Evolutionary conservation across 768 basidiomycete genomes (phyloP).

Genomic region (Suillus placidus): DNA sequence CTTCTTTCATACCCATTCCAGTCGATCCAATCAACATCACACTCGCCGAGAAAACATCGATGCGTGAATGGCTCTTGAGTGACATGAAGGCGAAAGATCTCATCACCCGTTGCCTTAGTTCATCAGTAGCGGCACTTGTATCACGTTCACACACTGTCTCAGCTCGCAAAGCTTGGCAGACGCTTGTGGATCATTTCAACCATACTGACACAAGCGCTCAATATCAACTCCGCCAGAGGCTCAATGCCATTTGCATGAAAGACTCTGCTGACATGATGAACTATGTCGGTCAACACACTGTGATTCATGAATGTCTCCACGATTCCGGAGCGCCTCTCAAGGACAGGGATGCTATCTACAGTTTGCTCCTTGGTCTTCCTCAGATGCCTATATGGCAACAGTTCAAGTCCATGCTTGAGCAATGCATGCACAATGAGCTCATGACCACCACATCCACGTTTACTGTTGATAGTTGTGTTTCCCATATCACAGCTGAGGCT

Average conservation of each 20-base stretch:
- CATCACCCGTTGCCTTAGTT: fast-evolving
- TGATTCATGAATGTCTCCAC: fast-evolving
- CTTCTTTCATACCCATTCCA: not conserved
- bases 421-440: not conserved
- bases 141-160: not conserved
- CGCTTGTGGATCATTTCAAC: not conserved
- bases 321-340: not conserved
- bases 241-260: not conserved
- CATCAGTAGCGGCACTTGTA: not conserved
- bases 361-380: not conserved
- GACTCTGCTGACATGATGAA: not conserved
- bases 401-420: not conserved
- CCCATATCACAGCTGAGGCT: not conserved
- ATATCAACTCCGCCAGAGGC: not conserved
- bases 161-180: not conserved
- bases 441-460: not conserved
- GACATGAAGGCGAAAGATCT: conserved; percentile 8
- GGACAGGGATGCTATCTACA: not conserved
- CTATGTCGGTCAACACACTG: not conserved
- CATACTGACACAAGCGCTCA: not conserved
- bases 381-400: not conserved
- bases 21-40: not conserved
- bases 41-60: not conserved
- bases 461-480: not conserved
- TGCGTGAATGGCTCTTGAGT: not conserved